These are phyloP conservation scores for Musa itinerans DNA, from an alignment of 176 grass and related monocot species.

Conservation along the genomic window DNA sequence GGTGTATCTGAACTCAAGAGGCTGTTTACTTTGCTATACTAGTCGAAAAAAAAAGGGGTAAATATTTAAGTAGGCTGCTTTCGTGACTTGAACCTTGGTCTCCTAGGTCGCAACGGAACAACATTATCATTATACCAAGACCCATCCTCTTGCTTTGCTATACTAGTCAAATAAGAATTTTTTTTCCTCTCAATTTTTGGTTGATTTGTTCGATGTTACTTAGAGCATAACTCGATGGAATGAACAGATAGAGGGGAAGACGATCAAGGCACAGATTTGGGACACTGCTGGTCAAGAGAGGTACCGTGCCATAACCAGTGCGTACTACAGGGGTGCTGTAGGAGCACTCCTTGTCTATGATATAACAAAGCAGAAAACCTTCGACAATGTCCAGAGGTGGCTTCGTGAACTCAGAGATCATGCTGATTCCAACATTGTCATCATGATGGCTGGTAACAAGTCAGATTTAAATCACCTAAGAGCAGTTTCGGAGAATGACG, in stretches of 20 bases:
- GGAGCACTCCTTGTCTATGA: background rate
- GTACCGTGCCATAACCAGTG: background rate
- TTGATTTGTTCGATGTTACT: background rate
- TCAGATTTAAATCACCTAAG: background rate
- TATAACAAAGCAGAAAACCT: background rate
- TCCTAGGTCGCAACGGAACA: too few species aligned
- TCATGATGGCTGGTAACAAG: background rate
- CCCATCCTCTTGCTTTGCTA: too few species aligned
- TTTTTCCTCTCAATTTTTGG: too few species aligned
- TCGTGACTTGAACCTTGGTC: too few species aligned
- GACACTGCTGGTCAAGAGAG: background rate
- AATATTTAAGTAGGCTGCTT: too few species aligned
- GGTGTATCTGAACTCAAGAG: too few species aligned
- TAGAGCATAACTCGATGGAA: background rate
- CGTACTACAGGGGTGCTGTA: background rate
- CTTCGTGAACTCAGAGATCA: background rate
- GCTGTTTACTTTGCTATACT: too few species aligned
- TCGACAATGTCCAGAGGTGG: background rate
- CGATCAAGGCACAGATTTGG: background rate
- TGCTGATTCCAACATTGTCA: background rate
- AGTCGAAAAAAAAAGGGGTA: too few species aligned
- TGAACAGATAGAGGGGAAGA: background rate
- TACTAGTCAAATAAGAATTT: too few species aligned
- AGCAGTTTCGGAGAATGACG: background rate
- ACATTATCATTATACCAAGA: too few species aligned